A percentile compares a stretch with the other conserved stretches of the same genome.
Conservation (phyloP, 805 yeast species). For the Komagataella kurtzmanii region DNA sequence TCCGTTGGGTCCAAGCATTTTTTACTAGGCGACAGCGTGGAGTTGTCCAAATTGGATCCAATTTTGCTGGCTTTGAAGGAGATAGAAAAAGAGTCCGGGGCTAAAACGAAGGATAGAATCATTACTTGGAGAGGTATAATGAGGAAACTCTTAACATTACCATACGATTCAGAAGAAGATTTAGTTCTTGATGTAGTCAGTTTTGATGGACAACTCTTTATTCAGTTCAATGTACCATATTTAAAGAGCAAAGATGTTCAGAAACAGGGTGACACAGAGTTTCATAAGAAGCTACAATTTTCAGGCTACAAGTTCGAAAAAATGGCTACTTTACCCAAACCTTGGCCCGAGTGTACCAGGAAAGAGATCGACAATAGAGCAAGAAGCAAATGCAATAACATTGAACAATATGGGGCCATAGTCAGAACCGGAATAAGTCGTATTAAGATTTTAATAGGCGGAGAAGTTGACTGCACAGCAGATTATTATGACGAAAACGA, state of each 20-base stretch:
- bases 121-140: conserved; percentile 80
- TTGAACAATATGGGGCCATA: conserved; percentile 70
- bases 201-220: conserved; percentile 66
- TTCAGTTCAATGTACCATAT: conserved; percentile 27
- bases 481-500: conserved; percentile 39
- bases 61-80: conserved; percentile 39
- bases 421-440: conserved; percentile 78
- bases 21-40: conserved; percentile 37
- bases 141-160: conserved; percentile 58
- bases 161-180: conserved; percentile 42
- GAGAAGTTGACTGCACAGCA: conserved; percentile 87
- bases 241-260: conserved; percentile 10
- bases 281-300: conserved; percentile 28
- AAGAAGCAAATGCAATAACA: conserved; percentile 47
- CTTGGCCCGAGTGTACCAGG: conserved; percentile 61
- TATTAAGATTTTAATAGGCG: conserved; percentile 57
- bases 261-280: conserved; percentile 18
- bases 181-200: conserved; percentile 49
- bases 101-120: conserved; percentile 47
- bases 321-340: conserved; percentile 58
- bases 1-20: conserved; percentile 51
- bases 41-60: conserved; percentile 45
- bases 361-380: conserved; percentile 53
- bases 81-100: conserved; percentile 35
- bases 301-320: conserved; percentile 83